Evolutionary conservation across 2,329 filamentous ascomycete species (phyloP).

Genomic region (Bipolaris cookei): DNA sequence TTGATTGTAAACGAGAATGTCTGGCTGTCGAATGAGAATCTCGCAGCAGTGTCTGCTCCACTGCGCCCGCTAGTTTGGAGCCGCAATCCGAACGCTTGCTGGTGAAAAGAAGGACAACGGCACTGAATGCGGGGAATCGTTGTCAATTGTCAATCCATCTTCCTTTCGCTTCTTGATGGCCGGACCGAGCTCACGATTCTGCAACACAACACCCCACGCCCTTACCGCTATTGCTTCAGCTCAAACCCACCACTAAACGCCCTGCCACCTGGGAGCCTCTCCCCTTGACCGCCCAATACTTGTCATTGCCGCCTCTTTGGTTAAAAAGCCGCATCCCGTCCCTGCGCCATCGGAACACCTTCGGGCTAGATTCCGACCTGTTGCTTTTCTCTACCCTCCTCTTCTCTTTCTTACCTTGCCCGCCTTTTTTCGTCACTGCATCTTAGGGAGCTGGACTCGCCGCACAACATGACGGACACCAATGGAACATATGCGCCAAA

Average conservation of each 20-base stretch:
- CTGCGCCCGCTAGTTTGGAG: constrained; percentile 31
- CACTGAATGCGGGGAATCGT: constrained; percentile 48
- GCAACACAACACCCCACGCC: constrained; percentile 34
- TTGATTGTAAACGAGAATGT: constrained; percentile 27
- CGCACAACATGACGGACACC: constrained; percentile 38
- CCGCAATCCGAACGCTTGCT: constrained; percentile 34
- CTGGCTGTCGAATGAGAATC: constrained; percentile 32
- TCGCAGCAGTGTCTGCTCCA: constrained; percentile 37
- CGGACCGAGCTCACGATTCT: constrained; percentile 41
- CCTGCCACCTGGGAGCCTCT: constrained; percentile 11
- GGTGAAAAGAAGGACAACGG: constrained; percentile 40
- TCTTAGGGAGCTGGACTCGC: constrained; percentile 38
- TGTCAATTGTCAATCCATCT: constrained; percentile 30
- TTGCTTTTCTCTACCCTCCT: constrained; percentile 27
- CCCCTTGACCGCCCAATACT: constrained; percentile 28
- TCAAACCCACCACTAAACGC: constrained; percentile 13
- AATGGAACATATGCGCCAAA: constrained; percentile 50
- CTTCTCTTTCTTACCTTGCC: constrained; percentile 22
- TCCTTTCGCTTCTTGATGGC: constrained; percentile 43
- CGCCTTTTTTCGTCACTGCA: constrained; percentile 24
- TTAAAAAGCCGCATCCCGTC: constrained; percentile 27
- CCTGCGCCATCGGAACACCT: constrained; percentile 40
- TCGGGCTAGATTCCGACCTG: constrained; percentile 38
- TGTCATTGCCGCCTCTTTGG: constrained; percentile 16
- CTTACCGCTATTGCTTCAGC: constrained; percentile 33